Percentiles rank a stretch among this genome's conserved stretches.
These are phyloP conservation scores for Pseudonectria buxi DNA, from an alignment of 2,329 filamentous ascomycete species.

Conservation along the genomic window DNA sequence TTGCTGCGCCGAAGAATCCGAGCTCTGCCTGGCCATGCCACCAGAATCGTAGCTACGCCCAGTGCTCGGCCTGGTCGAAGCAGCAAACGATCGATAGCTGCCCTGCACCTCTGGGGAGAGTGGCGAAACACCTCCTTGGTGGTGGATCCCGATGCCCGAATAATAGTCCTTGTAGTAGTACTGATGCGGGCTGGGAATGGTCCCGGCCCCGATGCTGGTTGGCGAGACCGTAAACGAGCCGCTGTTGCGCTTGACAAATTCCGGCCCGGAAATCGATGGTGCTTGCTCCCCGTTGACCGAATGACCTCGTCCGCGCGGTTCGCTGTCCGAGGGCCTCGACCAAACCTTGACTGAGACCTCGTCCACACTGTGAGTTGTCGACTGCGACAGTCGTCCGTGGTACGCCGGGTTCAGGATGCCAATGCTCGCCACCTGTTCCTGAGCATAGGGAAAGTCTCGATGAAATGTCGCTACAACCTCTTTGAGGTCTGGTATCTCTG, in stretches of 20 bases:
- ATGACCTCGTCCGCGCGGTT: slow-evolving; percentile 48
- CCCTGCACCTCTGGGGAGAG: slow-evolving; percentile 47
- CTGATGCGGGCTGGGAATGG: slow-evolving; percentile 43
- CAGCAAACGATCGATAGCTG: slow-evolving; percentile 41
- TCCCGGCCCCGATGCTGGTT: slow-evolving; percentile 28
- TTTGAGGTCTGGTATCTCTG: slow-evolving; percentile 56
- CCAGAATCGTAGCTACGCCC: slow-evolving; percentile 53
- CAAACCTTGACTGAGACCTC: slow-evolving; percentile 43
- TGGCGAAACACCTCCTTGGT: slow-evolving; percentile 51
- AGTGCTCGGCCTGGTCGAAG: slow-evolving; percentile 49
- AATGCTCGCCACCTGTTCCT: slow-evolving; percentile 64
- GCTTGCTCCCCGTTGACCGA: slow-evolving; percentile 58
- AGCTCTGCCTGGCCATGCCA: slow-evolving; percentile 43
- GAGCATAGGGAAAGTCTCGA: slow-evolving; percentile 69
- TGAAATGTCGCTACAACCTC: slow-evolving; percentile 74
- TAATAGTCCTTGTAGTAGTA: slow-evolving; percentile 48
- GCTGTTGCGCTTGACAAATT: slow-evolving; percentile 59
- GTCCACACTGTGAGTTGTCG: slow-evolving; percentile 49
- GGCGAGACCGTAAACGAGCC: slow-evolving; percentile 60
- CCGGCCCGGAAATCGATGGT: slow-evolving; percentile 57
- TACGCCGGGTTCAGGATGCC: slow-evolving; percentile 71
- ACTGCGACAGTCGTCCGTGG: slow-evolving; percentile 52
- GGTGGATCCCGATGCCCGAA: slow-evolving; percentile 14
- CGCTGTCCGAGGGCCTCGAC: slow-evolving; percentile 42
- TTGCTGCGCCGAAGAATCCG: slow-evolving; percentile 40